phyloP scores from a whole-genome alignment of 805 yeast genomes.

The Jamesozyma gamospora region DNA sequence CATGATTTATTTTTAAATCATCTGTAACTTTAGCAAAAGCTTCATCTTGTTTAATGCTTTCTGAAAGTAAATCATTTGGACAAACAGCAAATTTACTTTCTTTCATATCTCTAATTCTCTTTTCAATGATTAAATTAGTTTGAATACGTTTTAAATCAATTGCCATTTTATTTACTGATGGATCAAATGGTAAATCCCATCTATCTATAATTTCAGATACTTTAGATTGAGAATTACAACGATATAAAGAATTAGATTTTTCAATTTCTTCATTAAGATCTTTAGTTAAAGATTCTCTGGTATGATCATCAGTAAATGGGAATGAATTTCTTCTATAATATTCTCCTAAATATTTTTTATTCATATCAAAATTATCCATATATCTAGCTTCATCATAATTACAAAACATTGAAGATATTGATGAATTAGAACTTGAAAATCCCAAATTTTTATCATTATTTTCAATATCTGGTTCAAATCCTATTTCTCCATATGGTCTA shows the following conservation, averaged over 20 bases:
- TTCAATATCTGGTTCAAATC: background rate
- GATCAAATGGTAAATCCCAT: slow-evolving; percentile 27
- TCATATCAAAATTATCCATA: background rate
- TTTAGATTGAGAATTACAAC: slow-evolving; percentile 19
- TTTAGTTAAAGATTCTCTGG: background rate
- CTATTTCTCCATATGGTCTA: background rate
- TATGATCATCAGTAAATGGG: slow-evolving; percentile 11
- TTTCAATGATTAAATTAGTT: background rate
- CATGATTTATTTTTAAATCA: slow-evolving; percentile 10
- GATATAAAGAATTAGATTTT: slow-evolving; percentile 5
- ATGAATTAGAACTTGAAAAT: background rate
- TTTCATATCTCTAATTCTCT: slow-evolving; percentile 1
- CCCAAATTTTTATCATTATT: background rate
- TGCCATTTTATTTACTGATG: slow-evolving; percentile 23
- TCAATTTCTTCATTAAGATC: slow-evolving; percentile 1
- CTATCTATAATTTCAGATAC: slow-evolving; percentile 18
- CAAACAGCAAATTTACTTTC: background rate
- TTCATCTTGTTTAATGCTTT: slow-evolving; percentile 2
- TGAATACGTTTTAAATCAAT: slow-evolving; percentile 11
- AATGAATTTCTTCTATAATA: slow-evolving; percentile 21
- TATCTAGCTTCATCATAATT: slow-evolving; percentile 5
- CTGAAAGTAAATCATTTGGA: background rate
- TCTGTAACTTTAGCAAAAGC: slow-evolving; percentile 7
- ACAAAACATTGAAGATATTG: slow-evolving; percentile 7
- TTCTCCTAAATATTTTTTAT: slow-evolving; percentile 17